Conservation (phyloP, 345 rosid genomes). For the Jatropha curcas region DNA sequence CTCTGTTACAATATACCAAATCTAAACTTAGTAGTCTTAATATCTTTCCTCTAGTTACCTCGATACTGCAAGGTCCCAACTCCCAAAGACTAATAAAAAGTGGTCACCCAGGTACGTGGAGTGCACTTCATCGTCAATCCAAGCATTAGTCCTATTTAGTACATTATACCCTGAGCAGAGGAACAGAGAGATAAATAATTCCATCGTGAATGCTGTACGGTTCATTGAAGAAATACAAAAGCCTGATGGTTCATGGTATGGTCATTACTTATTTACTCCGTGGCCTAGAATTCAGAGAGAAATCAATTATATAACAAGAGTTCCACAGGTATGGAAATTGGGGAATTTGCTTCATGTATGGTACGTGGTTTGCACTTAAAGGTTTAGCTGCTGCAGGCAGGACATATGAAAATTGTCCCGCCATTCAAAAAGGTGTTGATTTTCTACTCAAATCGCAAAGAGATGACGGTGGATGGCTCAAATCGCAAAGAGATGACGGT, state of each 20-base stretch:
- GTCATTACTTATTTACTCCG: no score
- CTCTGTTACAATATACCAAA: no score
- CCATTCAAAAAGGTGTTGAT: constrained; percentile 14
- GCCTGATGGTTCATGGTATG: constrained; percentile 32
- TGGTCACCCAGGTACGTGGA: constrained; percentile 14
- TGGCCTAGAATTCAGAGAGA: neutral
- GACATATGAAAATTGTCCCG: constrained; percentile 12
- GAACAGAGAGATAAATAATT: constrained; percentile 16
- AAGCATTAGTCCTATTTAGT: constrained; percentile 11
- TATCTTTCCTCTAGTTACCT: neutral
- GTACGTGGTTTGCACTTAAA: constrained; percentile 22
- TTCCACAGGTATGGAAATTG: constrained; percentile 25
- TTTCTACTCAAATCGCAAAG: constrained; percentile 19
- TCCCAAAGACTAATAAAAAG: neutral
- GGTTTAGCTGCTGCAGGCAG: constrained; percentile 28
- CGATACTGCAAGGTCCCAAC: neutral
- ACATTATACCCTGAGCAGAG: constrained; percentile 23
- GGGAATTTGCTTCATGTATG: constrained; percentile 27
- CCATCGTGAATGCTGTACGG: constrained; percentile 5
- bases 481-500: constrained; percentile 14
- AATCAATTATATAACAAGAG: no score
- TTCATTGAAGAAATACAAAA: constrained; percentile 18
- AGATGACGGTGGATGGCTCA: constrained; percentile 29
- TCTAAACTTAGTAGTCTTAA: no score
- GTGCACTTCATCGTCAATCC: constrained; percentile 26